Evolutionary conservation across 805 yeast species (phyloP).

Genomic region (Lachancea thermotolerans): DNA sequence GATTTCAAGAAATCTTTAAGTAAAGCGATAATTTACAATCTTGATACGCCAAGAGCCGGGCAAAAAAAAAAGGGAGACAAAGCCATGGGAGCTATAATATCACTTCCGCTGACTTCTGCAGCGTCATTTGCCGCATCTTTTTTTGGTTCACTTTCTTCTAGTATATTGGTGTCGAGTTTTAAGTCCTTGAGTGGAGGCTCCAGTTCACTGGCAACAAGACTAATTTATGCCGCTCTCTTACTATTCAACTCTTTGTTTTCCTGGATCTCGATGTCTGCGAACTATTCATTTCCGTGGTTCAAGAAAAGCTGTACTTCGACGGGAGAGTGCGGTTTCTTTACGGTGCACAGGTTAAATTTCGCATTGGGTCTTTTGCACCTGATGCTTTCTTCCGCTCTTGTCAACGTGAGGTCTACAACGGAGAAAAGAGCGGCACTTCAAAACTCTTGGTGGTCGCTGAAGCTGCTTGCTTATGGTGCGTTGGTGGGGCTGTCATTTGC

Average conservation of each 20-base stretch:
- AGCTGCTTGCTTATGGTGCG: constrained; percentile 52
- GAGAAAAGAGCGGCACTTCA: constrained; percentile 79
- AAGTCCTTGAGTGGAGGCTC: constrained; percentile 52
- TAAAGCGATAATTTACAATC: neutral
- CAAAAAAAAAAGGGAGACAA: neutral
- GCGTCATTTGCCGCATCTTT: constrained; percentile 66
- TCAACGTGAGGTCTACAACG: constrained; percentile 69
- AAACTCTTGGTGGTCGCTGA: constrained; percentile 87
- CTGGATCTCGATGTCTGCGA: constrained; percentile 81
- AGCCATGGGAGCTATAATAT: constrained; percentile 60
- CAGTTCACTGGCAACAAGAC: constrained; percentile 76
- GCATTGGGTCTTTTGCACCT: constrained; percentile 80
- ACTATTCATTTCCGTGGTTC: constrained; percentile 66
- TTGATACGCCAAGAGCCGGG: neutral
- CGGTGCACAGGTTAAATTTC: constrained; percentile 87
- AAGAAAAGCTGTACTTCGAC: constrained; percentile 76
- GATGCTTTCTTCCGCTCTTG: constrained; percentile 54
- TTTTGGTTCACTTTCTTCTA: constrained; percentile 73
- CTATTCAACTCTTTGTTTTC: constrained; percentile 74
- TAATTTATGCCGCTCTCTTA: constrained; percentile 76
- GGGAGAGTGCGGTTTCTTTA: constrained; percentile 85
- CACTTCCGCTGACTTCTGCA: constrained; percentile 60
- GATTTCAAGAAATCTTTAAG: neutral
- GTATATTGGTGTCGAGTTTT: constrained; percentile 51
- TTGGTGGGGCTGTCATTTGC: constrained; percentile 59